Evolutionary conservation across 2,329 filamentous ascomycete species (phyloP).

Genomic region (Talaromyces islandicus): DNA sequence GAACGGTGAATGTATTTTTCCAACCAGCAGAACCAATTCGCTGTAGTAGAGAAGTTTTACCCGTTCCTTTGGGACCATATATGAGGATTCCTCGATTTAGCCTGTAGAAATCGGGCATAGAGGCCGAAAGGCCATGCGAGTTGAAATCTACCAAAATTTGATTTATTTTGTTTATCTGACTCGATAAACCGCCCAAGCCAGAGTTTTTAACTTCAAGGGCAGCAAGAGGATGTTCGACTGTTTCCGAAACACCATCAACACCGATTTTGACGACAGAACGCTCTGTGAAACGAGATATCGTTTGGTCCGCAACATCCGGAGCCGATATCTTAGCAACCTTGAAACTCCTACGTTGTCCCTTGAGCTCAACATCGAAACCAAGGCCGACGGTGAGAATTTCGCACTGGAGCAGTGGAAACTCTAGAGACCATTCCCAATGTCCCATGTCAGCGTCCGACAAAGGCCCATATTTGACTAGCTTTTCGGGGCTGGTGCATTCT

Average conservation of each 20-base stretch:
- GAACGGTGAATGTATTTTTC: constrained; percentile 57
- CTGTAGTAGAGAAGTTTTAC: constrained; percentile 70
- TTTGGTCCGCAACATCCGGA: constrained; percentile 30
- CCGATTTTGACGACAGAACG: constrained; percentile 28
- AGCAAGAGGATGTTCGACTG: constrained; percentile 12
- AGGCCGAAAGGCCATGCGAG: constrained; percentile 18
- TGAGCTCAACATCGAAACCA: constrained; percentile 58
- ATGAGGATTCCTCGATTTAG: constrained; percentile 60
- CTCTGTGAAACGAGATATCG: constrained; percentile 31
- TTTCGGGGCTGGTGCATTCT: constrained; percentile 48
- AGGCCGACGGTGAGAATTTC: constrained; percentile 67
- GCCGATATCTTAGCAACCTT: constrained; percentile 51
- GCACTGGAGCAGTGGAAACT: constrained; percentile 45
- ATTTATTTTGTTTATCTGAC: constrained; percentile 62
- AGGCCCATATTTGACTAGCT: constrained; percentile 27
- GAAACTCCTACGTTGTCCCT: constrained; percentile 57
- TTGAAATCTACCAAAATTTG: constrained; percentile 56
- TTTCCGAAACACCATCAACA: constrained; percentile 14
- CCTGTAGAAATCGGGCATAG: constrained; percentile 37
- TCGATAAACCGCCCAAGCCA: constrained; percentile 62
- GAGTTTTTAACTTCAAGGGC: constrained; percentile 31
- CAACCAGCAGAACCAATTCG: constrained; percentile 63
- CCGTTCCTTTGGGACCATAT: constrained; percentile 76
- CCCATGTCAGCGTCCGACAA: constrained; percentile 30
- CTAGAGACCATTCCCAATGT: constrained; percentile 46